A percentile compares a stretch with the other conserved stretches of the same genome.
These are phyloP conservation scores for Aureoboletus auriporus DNA, from an alignment of 768 basidiomycete genomes.

Conservation along the genomic window DNA sequence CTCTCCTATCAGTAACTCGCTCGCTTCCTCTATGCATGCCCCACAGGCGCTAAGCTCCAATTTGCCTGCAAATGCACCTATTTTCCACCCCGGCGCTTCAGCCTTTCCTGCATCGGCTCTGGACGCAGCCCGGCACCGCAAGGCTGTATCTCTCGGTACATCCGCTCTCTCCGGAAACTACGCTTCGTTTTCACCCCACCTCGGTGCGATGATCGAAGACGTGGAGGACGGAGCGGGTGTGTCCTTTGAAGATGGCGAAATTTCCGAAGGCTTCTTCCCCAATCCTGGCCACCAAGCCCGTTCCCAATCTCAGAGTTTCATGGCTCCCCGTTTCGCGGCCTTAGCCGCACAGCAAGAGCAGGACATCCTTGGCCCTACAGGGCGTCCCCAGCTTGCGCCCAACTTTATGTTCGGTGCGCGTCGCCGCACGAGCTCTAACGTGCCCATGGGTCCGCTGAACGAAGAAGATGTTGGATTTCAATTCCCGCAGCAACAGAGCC, in stretches of 20 bases:
- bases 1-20: constrained; percentile 36
- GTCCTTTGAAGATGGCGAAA: constrained; percentile 75
- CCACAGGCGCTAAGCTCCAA: constrained; percentile 45
- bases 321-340: constrained; percentile 85
- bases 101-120: constrained; percentile 45
- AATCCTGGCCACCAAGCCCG: constrained; percentile 60
- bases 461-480: constrained; percentile 82
- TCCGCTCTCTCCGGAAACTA: constrained; percentile 55
- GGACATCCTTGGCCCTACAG: constrained; percentile 63
- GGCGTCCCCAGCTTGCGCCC: constrained; percentile 88
- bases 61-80: constrained; percentile 62
- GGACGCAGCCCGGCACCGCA: constrained; percentile 69
- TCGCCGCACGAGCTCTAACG: constrained; percentile 45
- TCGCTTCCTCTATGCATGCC: constrained; percentile 42
- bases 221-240: constrained; percentile 55
- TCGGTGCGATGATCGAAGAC: constrained; percentile 83
- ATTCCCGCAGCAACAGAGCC: constrained; percentile 65
- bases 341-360: constrained; percentile 68
- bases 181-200: constrained; percentile 72
- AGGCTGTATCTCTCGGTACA: constrained; percentile 71
- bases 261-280: constrained; percentile 52
- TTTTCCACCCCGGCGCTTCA: constrained; percentile 68
- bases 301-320: constrained; percentile 78
- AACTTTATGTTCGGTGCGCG: constrained; percentile 84
- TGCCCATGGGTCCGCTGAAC: constrained; percentile 64